These are phyloP conservation scores for Dictyostelium gargantuum DNA, from an alignment of 208 protist species.

Conservation along the genomic window DNA sequence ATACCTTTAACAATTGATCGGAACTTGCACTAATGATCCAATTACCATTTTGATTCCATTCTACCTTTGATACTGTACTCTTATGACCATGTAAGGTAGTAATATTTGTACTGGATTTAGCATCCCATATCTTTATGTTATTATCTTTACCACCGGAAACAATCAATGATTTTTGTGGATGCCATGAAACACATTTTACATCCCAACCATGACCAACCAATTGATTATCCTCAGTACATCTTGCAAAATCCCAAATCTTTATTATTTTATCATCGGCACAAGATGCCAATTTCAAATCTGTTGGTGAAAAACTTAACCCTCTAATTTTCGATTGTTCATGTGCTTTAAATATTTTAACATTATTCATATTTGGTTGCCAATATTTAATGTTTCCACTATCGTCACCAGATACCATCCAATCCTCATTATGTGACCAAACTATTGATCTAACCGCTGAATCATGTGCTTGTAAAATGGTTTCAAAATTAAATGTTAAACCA, in stretches of 20 bases:
- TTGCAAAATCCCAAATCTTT: slow-evolving; percentile 85
- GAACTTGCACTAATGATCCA: slow-evolving; percentile 85
- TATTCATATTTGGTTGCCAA: slow-evolving; percentile 91
- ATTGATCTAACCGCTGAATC: slow-evolving; percentile 86
- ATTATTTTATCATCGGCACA: slow-evolving; percentile 87
- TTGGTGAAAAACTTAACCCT: slow-evolving; percentile 84
- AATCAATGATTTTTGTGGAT: slow-evolving; percentile 88
- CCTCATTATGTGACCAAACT: slow-evolving; percentile 88
- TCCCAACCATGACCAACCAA: slow-evolving; percentile 89
- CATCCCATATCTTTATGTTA: slow-evolving; percentile 90
- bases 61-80: slow-evolving; percentile 80
- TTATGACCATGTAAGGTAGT: slow-evolving; percentile 86
- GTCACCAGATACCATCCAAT: slow-evolving; percentile 90
- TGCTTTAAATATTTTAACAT: slow-evolving; percentile 84
- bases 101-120: slow-evolving; percentile 78
- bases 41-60: slow-evolving; percentile 89
- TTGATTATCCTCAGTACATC: slow-evolving; percentile 63
- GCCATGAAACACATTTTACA: slow-evolving; percentile 89
- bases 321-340: slow-evolving; percentile 80
- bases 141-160: slow-evolving; percentile 88
- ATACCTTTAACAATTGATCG: slow-evolving; percentile 87
- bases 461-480: slow-evolving; percentile 90
- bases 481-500: slow-evolving; percentile 93
- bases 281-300: slow-evolving; percentile 87
- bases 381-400: slow-evolving; percentile 88